Conservation (phyloP, 768 basidiomycete species). For the Phlegmacium glaucopus region DNA sequence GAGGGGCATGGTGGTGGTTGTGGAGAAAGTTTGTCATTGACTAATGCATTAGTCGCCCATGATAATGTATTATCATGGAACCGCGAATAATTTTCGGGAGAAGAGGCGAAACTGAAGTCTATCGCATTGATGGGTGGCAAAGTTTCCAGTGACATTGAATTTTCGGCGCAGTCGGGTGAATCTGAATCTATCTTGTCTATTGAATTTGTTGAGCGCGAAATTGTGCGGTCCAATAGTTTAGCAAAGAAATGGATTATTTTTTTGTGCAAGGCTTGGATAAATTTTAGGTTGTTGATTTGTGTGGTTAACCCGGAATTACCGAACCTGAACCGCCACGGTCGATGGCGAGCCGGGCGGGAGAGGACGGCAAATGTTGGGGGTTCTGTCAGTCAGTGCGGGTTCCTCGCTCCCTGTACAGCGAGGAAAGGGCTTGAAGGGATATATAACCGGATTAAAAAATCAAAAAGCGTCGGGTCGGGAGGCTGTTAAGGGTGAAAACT, state of each 20-base stretch:
- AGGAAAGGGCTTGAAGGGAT: conserved; percentile 57
- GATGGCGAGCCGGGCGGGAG: conserved; percentile 55
- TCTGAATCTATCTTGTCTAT: conserved; percentile 26
- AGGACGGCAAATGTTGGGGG: conserved; percentile 50
- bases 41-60: conserved; percentile 51
- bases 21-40: conserved; percentile 42
- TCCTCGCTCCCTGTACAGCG: conserved; percentile 72
- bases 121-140: conserved; percentile 34
- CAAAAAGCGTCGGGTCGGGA: no score
- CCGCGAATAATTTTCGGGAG: conserved; percentile 12
- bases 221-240: conserved; percentile 1
- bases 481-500: conserved; percentile 2
- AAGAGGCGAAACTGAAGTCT: conserved; percentile 28
- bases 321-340: conserved; percentile 77
- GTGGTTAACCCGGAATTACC: conserved; percentile 52
- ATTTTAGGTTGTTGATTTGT: conserved; percentile 16
- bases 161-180: conserved; percentile 17
- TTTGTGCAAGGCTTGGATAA: conserved; percentile 6
- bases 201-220: conserved; percentile 5
- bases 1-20: conserved; percentile 15
- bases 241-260: conserved; percentile 8
- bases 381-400: conserved; percentile 54
- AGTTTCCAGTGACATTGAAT: conserved; percentile 58
- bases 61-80: conserved; percentile 16
- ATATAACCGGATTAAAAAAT: conserved; percentile 19